A percentile compares a stretch with the other conserved stretches of the same genome.
phyloP scores from a whole-genome alignment of 2,329 filamentous ascomycete genomes.

The Fusarium pseudograminearum region DNA sequence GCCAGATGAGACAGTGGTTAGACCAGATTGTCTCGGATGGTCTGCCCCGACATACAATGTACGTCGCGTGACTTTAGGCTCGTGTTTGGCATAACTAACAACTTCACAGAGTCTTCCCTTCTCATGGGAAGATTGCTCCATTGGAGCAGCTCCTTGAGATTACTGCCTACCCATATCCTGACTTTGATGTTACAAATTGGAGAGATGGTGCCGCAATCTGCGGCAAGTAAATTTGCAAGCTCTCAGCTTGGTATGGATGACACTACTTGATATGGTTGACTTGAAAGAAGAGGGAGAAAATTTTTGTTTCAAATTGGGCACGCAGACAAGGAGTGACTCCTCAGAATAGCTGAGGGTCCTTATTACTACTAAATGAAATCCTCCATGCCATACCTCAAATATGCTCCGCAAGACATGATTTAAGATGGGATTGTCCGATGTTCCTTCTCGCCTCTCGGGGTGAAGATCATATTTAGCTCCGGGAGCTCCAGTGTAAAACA shows the following conservation, averaged over 20 bases:
- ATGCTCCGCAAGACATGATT: accelerated
- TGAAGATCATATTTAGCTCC: conserved; percentile 5
- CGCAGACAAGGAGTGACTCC: accelerated
- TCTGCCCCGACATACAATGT: background rate
- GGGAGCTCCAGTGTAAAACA: conserved; percentile 31
- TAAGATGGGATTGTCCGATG: accelerated
- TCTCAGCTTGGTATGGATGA: too few species aligned
- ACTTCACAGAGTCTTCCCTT: background rate
- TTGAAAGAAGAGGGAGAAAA: too few species aligned
- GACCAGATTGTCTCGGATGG: background rate
- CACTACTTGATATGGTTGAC: background rate
- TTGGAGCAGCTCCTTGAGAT: background rate
- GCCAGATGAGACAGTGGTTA: conserved; percentile 4
- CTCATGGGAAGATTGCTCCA: background rate
- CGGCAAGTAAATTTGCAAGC: background rate
- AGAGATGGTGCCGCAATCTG: background rate
- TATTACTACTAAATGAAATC: background rate
- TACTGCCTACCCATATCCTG: background rate
- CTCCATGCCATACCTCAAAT: background rate
- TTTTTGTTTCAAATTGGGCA: background rate
- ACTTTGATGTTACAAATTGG: background rate
- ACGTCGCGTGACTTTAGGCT: accelerated
- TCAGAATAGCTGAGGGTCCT: background rate
- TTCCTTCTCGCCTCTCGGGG: background rate
- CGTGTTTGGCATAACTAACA: accelerated